Percentiles rank a stretch among this genome's conserved stretches.
Conservation (phyloP, 2,329 filamentous ascomycete species). For the Neonectria faginata region DNA sequence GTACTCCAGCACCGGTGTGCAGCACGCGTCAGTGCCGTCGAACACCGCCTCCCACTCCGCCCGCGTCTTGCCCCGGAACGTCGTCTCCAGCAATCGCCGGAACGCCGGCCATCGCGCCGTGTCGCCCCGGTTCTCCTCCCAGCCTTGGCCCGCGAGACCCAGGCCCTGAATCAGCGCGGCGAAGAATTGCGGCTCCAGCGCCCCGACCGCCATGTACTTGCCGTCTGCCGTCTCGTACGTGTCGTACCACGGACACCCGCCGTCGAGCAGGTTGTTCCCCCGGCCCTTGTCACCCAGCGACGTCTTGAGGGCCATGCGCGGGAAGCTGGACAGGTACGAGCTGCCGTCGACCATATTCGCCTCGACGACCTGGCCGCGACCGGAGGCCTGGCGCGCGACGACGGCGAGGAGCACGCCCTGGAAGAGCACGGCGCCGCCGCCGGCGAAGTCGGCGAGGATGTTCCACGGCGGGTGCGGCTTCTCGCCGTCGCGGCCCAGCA, state of each 20-base stretch:
- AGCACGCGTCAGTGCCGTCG: conserved; percentile 91
- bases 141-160: conserved; percentile 63
- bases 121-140: conserved; percentile 69
- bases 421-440: conserved; percentile 85
- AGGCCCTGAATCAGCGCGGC: conserved; percentile 74
- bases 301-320: conserved; percentile 74
- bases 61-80: conserved; percentile 78
- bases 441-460: conserved; percentile 90
- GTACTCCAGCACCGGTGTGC: conserved; percentile 86
- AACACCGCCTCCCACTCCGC: conserved; percentile 87
- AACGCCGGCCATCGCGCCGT: conserved; percentile 75
- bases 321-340: conserved; percentile 82
- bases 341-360: conserved; percentile 97
- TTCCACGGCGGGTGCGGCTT: conserved; percentile 85
- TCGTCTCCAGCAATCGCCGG: conserved; percentile 66
- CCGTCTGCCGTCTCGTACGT: conserved; percentile 88
- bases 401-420: conserved; percentile 86
- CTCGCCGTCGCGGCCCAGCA: conserved; percentile 78
- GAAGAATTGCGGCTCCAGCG: conserved; percentile 91
- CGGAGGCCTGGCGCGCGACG: conserved; percentile 71
- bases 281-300: conserved; percentile 72
- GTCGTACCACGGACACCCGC: conserved; percentile 88
- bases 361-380: conserved; percentile 88
- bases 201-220: conserved; percentile 87
- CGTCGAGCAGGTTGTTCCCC: conserved; percentile 84